Conservation (phyloP, 2,329 filamentous ascomycete genomes). For the Bipolaris bicolor region DNA sequence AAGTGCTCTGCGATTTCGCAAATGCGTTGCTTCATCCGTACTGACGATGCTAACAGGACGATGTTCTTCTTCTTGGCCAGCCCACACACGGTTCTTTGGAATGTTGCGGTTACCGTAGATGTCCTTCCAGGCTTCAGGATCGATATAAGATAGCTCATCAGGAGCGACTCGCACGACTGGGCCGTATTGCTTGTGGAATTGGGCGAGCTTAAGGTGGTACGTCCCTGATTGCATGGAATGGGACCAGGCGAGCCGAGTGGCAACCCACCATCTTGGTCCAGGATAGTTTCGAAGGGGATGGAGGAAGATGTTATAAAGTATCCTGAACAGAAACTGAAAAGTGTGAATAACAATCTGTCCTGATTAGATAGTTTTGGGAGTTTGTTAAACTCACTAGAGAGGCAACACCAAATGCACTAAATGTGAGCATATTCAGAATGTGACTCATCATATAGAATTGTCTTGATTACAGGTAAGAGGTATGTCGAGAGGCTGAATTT, state of each 20-base stretch:
- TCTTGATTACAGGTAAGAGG: too few species aligned
- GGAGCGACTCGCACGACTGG: slow-evolving; percentile 56
- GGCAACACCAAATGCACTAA: not conserved
- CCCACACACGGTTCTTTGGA: slow-evolving; percentile 21
- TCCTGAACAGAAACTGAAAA: not conserved
- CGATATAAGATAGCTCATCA: slow-evolving; percentile 55
- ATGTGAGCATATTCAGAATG: not conserved
- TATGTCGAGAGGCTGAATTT: too few species aligned
- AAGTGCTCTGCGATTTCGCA: slow-evolving; percentile 42
- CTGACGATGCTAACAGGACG: slow-evolving; percentile 19
- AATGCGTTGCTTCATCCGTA: slow-evolving; percentile 27
- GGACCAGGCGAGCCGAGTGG: slow-evolving; percentile 47
- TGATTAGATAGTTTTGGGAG: not conserved
- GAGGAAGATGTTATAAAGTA: slow-evolving; percentile 26
- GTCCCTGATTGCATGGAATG: slow-evolving; percentile 26
- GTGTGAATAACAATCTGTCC: not conserved
- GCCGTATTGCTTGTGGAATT: slow-evolving; percentile 40
- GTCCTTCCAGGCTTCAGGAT: slow-evolving; percentile 51
- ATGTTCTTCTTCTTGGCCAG: slow-evolving; percentile 13
- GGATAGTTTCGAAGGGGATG: slow-evolving; percentile 24
- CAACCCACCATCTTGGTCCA: slow-evolving; percentile 24
- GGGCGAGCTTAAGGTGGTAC: slow-evolving; percentile 11
- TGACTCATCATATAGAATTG: not conserved
- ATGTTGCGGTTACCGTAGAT: slow-evolving; percentile 43
- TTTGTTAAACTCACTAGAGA: not conserved